Base-by-base conservation (phyloP, 2,329 filamentous ascomycete genomes). In the Tolypocladium guangdongense region DNA sequence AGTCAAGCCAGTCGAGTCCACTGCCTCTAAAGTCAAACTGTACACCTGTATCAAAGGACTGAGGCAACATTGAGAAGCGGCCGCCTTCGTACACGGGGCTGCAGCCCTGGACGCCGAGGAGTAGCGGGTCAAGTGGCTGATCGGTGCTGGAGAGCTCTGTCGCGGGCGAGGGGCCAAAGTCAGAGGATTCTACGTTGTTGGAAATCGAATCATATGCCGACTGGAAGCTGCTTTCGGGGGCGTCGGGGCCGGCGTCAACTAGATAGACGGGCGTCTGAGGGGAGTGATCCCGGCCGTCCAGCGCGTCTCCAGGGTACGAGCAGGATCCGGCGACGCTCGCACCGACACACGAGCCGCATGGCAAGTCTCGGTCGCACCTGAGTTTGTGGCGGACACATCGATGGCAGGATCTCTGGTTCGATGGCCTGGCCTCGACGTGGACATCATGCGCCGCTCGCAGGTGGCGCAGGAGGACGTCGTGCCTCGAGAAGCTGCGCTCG, bases 391-490 rank as follows among this genome's bases (percentile, higher is more conserved):
- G 58, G 1, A 66, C 60, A 36, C 65, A 67, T 35, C 62, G 62
- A 22, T 60, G 36, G 49, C 65, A 67, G 1, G 63, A 66, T 30
- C 56, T 58, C 50, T 64, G 62, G 22, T 56, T 52, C 7, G 59
- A 56, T 32, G 54, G 52, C 32, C 50, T 57, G 36, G 56, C 50
- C 1, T 53, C 54, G 11, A 56, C 50, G 27, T 59, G 53, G 30
- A 63, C 33, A 55, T 56, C 47, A 54, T 66, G 64, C 3, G 62
- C 54, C 2, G 54, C 57, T 12, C 62, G 57, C 41, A 64, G 47
- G 41, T 67, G 64, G 14, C 64, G 62, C 20, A 65, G 58, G 32
- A 66, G 59, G 10, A 65, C 60, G 22, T 65, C 63, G 30, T 59
- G 56, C 14, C 63, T 54, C 11, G 60, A 57, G 39, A 62, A 62